These are phyloP conservation scores for Penstemon barbatus DNA, from an alignment of 257 asterid genomes.

Conservation along the genomic window DNA sequence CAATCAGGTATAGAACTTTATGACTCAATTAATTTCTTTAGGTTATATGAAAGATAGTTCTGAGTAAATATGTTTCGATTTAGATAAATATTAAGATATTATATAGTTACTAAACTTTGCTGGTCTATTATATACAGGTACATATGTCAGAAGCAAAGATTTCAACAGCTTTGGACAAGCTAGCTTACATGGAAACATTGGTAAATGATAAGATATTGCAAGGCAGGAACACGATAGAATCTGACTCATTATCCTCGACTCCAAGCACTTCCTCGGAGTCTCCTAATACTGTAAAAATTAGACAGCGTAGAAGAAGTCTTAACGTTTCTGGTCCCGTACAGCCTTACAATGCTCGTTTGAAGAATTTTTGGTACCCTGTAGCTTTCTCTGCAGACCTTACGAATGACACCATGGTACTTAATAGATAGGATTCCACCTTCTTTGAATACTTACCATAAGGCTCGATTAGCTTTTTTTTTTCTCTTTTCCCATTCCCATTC, in stretches of 20 bases:
- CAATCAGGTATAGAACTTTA: slow-evolving; percentile 57
- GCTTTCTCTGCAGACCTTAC: slow-evolving; percentile 85
- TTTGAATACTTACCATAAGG: no score
- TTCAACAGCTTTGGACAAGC: slow-evolving; percentile 83
- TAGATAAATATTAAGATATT: not conserved
- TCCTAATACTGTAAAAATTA: slow-evolving; percentile 33
- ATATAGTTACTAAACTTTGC: slow-evolving; percentile 10
- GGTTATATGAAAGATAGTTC: not conserved
- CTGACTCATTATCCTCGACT: slow-evolving; percentile 38
- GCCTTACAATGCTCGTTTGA: slow-evolving; percentile 59
- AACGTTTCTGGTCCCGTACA: slow-evolving; percentile 88
- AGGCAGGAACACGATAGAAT: slow-evolving; percentile 50
- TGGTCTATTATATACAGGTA: slow-evolving; percentile 47
- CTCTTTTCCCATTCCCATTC: no score
- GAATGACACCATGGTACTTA: slow-evolving; percentile 78
- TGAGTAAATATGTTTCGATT: not conserved
- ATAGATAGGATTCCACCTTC: no score
- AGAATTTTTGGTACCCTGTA: slow-evolving; percentile 95
- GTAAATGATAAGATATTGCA: slow-evolving; percentile 75
- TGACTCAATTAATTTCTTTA: not conserved
- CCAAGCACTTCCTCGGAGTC: slow-evolving; percentile 53
- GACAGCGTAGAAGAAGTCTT: slow-evolving; percentile 48
- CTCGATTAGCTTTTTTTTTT: not conserved
- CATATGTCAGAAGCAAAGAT: slow-evolving; percentile 95
- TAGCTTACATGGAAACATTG: slow-evolving; percentile 85